Evolutionary conservation across 768 basidiomycete genomes (phyloP).

Genomic region (Porpolomopsis calyptriformis): DNA sequence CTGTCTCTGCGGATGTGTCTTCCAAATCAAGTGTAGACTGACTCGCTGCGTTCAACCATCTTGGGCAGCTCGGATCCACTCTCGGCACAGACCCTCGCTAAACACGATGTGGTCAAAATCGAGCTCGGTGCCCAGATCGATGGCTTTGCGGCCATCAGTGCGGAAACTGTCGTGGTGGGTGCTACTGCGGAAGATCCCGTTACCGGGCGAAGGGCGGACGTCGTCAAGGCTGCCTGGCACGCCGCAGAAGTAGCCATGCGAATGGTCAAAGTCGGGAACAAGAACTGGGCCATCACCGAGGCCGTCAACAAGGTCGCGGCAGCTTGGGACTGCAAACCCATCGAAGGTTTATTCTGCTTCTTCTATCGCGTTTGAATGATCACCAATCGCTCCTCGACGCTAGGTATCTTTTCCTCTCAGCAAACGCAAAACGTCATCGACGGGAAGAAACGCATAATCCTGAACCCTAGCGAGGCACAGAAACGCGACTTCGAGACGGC

Average conservation of each 20-base stretch:
- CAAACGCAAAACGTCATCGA: constrained; percentile 92
- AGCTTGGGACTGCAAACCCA: constrained; percentile 78
- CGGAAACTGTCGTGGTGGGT: constrained; percentile 87
- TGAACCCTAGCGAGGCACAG: constrained; percentile 80
- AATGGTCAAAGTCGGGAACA: constrained; percentile 81
- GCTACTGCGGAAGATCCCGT: constrained; percentile 63
- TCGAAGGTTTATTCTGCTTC: constrained; percentile 58
- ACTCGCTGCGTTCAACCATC: constrained; percentile 10
- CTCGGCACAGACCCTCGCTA: constrained; percentile 56
- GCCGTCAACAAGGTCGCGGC: constrained; percentile 63
- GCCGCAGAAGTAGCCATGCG: constrained; percentile 92
- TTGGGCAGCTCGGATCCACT: constrained; percentile 59
- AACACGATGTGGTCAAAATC: constrained; percentile 90
- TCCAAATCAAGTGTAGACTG: not conserved
- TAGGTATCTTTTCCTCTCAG: constrained; percentile 92
- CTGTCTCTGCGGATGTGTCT: constrained; percentile 22
- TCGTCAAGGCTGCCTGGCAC: constrained; percentile 85
- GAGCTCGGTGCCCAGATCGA: constrained; percentile 97
- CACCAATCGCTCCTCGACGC: constrained; percentile 8
- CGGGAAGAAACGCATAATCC: constrained; percentile 90
- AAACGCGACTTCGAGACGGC: constrained; percentile 77
- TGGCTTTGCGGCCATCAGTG: constrained; percentile 87
- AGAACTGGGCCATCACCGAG: constrained; percentile 93
- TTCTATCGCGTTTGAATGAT: not conserved
- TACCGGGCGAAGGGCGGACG: constrained; percentile 82